Percentiles rank a stretch among this genome's conserved stretches.
Evolutionary conservation across 1,139 yeast genomes (phyloP).

Genomic region (Hemisphaericaspora lyxosophila): DNA sequence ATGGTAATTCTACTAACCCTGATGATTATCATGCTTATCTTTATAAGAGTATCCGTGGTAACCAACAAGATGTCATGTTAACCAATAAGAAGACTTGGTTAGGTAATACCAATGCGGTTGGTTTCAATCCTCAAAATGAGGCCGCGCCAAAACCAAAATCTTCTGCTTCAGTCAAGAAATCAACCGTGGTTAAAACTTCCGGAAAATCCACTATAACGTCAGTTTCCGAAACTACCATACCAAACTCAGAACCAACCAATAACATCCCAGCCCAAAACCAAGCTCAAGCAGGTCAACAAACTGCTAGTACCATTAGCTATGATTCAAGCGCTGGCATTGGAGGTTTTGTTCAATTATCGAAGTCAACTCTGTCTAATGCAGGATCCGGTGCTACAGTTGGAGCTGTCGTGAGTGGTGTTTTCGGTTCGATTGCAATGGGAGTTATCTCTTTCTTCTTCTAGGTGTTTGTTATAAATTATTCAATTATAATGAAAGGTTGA

Average conservation of each 20-base stretch:
- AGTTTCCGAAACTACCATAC: conserved; percentile 13
- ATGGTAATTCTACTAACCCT: conserved; percentile 38
- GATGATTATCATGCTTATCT: conserved; percentile 48
- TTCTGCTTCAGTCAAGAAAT: conserved; percentile 9
- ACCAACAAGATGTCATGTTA: conserved; percentile 48
- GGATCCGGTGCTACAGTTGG: conserved; percentile 7
- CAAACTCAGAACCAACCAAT: conserved; percentile 9
- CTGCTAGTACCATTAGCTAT: conserved; percentile 14
- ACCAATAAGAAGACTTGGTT: conserved; percentile 62
- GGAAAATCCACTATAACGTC: conserved; percentile 15
- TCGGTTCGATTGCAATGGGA: conserved; percentile 22
- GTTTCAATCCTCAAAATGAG: conserved; percentile 56
- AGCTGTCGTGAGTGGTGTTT: conserved; percentile 17
- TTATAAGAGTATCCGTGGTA: conserved; percentile 52
- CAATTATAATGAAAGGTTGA: no score
- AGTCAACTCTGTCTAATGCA: conserved; percentile 14
- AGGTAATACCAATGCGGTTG: conserved; percentile 61
- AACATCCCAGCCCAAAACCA: conserved; percentile 15
- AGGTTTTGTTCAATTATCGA: conserved; percentile 37
- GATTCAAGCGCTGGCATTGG: conserved; percentile 26
- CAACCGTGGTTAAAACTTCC: conserved; percentile 13
- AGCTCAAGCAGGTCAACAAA: conserved; percentile 14
- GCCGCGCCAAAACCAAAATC: conserved; percentile 3
- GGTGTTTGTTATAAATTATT: no score
- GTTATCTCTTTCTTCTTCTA: conserved; percentile 21